Evolutionary conservation across 495 filamentous ascomycete species (phyloP).

Genomic region (Aspergillus steynii): DNA sequence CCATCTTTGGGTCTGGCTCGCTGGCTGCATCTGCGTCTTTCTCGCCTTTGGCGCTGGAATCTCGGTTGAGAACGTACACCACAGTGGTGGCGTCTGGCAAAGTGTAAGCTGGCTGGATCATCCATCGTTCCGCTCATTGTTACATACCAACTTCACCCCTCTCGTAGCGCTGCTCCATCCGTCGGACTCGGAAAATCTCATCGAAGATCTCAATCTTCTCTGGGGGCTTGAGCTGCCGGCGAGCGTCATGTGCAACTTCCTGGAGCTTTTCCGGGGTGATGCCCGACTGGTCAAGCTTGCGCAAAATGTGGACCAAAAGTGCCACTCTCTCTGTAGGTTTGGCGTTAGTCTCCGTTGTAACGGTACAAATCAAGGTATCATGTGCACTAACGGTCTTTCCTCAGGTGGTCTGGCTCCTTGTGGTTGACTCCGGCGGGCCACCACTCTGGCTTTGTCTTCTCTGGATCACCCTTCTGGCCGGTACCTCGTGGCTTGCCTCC

Average conservation of each 20-base stretch:
- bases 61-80: constrained; percentile 42
- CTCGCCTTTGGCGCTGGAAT: constrained; percentile 39
- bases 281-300: constrained; percentile 34
- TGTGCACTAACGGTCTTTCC: constrained; percentile 65
- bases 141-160: constrained; percentile 52
- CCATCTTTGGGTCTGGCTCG: constrained; percentile 26
- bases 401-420: constrained; percentile 83
- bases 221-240: constrained; percentile 37
- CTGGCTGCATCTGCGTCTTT: constrained; percentile 37
- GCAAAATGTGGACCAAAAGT: constrained; percentile 49
- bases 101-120: neutral
- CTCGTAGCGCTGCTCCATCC: constrained; percentile 53
- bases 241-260: constrained; percentile 43
- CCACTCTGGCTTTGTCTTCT: constrained; percentile 71
- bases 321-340: constrained; percentile 35
- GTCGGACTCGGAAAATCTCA: constrained; percentile 55
- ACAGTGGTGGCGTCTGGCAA: constrained; percentile 34
- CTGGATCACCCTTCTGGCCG: constrained; percentile 45
- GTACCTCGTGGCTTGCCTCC: constrained; percentile 46
- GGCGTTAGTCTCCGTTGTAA: neutral
- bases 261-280: constrained; percentile 44
- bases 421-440: constrained; percentile 72
- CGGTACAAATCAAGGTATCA: neutral
- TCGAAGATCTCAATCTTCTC: constrained; percentile 46
- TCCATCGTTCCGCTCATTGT: neutral